Conservation (phyloP, 2,329 filamentous ascomycete genomes). For the Aureobasidium sp. region DNA sequence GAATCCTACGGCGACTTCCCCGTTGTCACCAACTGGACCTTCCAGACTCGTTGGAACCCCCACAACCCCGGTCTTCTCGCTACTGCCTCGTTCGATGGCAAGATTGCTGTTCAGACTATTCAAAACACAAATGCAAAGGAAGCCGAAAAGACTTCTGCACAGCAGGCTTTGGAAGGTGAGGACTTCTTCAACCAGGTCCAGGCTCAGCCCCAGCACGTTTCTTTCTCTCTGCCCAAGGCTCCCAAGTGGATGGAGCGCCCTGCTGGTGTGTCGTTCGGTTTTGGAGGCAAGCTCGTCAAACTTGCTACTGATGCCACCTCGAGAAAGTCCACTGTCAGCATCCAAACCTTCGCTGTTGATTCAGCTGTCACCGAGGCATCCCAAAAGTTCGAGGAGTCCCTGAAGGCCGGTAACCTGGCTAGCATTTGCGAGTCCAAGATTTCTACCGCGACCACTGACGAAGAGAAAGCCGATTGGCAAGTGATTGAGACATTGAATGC, state of each 20-base stretch:
- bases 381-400: conserved; percentile 75
- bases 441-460: conserved; percentile 67
- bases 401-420: conserved; percentile 69
- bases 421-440: conserved; percentile 76
- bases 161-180: conserved; percentile 69
- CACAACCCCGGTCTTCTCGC: conserved; percentile 87
- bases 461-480: conserved; percentile 93
- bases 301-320: conserved; percentile 62
- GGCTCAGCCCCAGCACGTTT: conserved; percentile 80
- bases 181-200: conserved; percentile 96
- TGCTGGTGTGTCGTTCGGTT: conserved; percentile 82
- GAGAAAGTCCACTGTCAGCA: conserved; percentile 65
- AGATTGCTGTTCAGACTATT: conserved; percentile 86
- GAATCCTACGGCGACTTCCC: conserved; percentile 86
- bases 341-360: conserved; percentile 85
- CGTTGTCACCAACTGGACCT: conserved; percentile 98
- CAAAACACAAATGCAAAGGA: conserved; percentile 82
- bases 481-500: conserved; percentile 85
- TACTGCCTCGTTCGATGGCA: conserved; percentile 94
- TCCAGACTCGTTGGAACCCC: conserved; percentile 89
- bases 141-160: conserved; percentile 56
- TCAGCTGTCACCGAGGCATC: conserved; percentile 76
- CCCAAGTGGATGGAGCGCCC: conserved; percentile 88
- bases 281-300: conserved; percentile 83
- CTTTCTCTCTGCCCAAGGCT: conserved; percentile 77